Percentiles rank a stretch among this genome's conserved stretches.
Evolutionary conservation across 176 grass and related monocot genomes (phyloP).

Genomic region (Oryza australiensis): DNA sequence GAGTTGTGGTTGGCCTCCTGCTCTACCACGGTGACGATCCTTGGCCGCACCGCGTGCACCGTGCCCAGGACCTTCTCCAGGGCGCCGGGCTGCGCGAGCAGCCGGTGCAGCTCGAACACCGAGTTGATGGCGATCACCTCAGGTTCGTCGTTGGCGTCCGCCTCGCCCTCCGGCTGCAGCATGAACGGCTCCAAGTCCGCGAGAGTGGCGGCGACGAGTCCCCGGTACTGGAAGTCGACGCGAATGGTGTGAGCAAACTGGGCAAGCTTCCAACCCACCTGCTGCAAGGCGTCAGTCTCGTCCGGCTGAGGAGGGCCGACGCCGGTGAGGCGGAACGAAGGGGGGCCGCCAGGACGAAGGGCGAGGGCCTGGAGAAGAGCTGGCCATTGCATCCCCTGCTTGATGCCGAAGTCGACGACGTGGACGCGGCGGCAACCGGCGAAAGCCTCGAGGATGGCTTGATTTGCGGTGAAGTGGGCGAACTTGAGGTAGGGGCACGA

Average conservation of each 20-base stretch:
- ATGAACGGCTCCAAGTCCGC: slow-evolving; percentile 88
- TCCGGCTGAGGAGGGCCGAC: slow-evolving; percentile 83
- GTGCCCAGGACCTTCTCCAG: slow-evolving; percentile 86
- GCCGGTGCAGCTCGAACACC: slow-evolving; percentile 75
- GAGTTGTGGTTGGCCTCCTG: slow-evolving; percentile 94
- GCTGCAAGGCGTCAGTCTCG: slow-evolving; percentile 76
- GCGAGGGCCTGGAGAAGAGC: slow-evolving; percentile 91
- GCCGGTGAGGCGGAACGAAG: slow-evolving; percentile 80
- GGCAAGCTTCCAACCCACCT: slow-evolving; percentile 86
- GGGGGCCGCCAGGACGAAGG: slow-evolving; percentile 72
- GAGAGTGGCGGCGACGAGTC: slow-evolving; percentile 68
- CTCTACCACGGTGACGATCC: slow-evolving; percentile 87
- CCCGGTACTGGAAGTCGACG: slow-evolving; percentile 88
- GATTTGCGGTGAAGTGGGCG: slow-evolving; percentile 99
- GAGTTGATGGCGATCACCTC: slow-evolving; percentile 93
- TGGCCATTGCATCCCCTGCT: slow-evolving; percentile 98
- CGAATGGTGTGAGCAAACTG: slow-evolving; percentile 76
- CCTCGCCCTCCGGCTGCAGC: slow-evolving; percentile 50
- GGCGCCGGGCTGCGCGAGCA: slow-evolving; percentile 70
- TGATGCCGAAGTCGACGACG: slow-evolving; percentile 94
- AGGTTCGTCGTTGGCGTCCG: slow-evolving; percentile 43
- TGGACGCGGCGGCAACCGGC: slow-evolving; percentile 80
- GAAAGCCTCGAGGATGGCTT: slow-evolving; percentile 95
- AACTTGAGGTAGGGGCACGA: slow-evolving; percentile 98
- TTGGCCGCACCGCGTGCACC: slow-evolving; percentile 65